Base-by-base conservation (phyloP, 1,139 yeast species). In the Candida tetrigidarum region DNA sequence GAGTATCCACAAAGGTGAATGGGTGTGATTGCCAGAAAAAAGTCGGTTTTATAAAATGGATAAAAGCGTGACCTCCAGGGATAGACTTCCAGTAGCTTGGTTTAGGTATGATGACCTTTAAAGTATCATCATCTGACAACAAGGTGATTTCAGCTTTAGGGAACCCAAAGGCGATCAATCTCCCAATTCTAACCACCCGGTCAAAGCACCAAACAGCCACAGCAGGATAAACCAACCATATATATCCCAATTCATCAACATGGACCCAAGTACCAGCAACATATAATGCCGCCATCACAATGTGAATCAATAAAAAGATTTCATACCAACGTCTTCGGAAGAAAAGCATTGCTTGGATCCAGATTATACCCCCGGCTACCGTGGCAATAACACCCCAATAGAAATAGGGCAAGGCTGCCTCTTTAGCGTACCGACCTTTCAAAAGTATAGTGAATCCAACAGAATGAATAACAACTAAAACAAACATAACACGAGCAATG, bases 21-120 rank as follows among this genome's bases (percentile, higher is more conserved):
- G 76, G 76, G 50, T 71, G 77, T 1, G 74, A 68, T 52, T 71
- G 77, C 72, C 72, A 71, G 52, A 71, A 71, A 45, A 58, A 63
- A 8, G 58, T 44, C 5, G 66, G 66, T 38, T 60, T 59, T 19
- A 75, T 43, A 54, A 80, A 78, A 50, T 76, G 71, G 32, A 80
- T 62, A 46, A 72, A 80, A 0, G 80, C 81, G 55, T 77, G 80
- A 1, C 80, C 77, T 32, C 83, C 83, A 7, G 80, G 78, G 35
- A 63, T 56, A 1, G 74, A 55, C 14, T 60, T 57, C 79, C 80
- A 76, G 49, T 63, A 56, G 2, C 51, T 54, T 15, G 79, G 76
- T 40, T 62, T 71, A 2, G 77, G 75, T 2, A 76, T 62, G 2
- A 60, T 54, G 2, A 77, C 66, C 51, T 67, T 68, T 19, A 76